Conservation (phyloP, 164 flowering plant genomes). For the Umbilicus rupestris region DNA sequence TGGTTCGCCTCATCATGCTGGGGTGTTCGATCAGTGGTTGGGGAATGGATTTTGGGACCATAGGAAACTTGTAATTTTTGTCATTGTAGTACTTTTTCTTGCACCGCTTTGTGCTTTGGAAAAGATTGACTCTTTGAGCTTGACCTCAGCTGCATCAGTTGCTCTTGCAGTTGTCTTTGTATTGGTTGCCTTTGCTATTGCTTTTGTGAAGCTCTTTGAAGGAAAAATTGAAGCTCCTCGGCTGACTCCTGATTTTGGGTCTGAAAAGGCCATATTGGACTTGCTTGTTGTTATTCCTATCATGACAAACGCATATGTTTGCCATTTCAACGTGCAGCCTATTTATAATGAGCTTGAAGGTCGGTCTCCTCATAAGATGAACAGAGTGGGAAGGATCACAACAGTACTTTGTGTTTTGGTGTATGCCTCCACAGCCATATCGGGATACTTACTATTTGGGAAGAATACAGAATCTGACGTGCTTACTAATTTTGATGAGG, state of each 20-base stretch:
- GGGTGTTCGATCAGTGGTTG: conserved; percentile 87
- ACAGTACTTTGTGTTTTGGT: conserved; percentile 57
- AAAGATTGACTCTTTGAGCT: conserved; percentile 87
- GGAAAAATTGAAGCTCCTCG: conserved; percentile 65
- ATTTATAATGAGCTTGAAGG: conserved; percentile 91
- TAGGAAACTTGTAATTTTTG: conserved; percentile 55
- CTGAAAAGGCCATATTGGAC: conserved; percentile 64
- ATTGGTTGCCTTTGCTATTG: conserved; percentile 48
- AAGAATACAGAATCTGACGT: conserved; percentile 75
- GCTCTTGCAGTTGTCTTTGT: conserved; percentile 90
- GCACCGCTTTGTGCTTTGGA: conserved; percentile 75
- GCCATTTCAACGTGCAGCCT: conserved; percentile 92
- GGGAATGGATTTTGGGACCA: conserved; percentile 87
- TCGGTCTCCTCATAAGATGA: conserved; percentile 81
- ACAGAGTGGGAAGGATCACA: conserved; percentile 72
- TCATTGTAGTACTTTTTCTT: conserved; percentile 59
- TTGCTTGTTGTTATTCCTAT: conserved; percentile 91
- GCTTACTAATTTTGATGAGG: conserved; percentile 75
- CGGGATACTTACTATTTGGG: conserved; percentile 85
- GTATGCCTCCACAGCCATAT: conserved; percentile 65
- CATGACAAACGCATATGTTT: conserved; percentile 87
- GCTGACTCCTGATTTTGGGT: conserved; percentile 70
- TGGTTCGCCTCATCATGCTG: conserved; percentile 66
- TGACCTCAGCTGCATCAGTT: conserved; percentile 91
- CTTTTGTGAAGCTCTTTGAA: conserved; percentile 68